Conservation (phyloP, 2,329 filamentous ascomycete species). For the Penicillium occitanis region DNA sequence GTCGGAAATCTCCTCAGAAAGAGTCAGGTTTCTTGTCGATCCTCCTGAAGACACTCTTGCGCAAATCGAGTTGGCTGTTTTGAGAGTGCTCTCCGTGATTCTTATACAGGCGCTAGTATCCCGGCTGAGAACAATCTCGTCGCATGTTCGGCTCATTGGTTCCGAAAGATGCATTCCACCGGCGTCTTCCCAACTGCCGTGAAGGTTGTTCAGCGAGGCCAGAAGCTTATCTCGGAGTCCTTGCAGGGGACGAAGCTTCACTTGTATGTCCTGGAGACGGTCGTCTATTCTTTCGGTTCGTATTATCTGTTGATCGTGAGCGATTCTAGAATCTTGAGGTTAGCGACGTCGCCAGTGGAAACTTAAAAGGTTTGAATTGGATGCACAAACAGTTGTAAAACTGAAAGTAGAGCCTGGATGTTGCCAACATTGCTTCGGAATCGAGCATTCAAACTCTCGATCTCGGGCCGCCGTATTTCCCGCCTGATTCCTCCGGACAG, state of each 20-base stretch:
- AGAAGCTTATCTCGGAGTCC: neutral
- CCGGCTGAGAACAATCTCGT: conserved; percentile 4
- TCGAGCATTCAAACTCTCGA: conserved; percentile 5
- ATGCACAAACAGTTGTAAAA: conserved; percentile 3
- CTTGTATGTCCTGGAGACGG: conserved; percentile 1
- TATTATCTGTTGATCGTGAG: neutral
- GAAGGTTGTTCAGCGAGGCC: neutral
- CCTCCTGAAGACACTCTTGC: neutral
- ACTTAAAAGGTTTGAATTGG: neutral
- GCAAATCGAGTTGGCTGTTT: neutral
- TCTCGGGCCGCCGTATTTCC: conserved; percentile 9
- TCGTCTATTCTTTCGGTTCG: neutral
- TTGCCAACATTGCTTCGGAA: conserved; percentile 9
- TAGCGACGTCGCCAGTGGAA: neutral
- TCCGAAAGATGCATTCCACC: neutral
- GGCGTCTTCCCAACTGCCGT: neutral
- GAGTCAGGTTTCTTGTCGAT: neutral
- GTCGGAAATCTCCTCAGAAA: neutral
- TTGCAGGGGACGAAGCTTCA: neutral
- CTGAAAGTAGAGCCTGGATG: conserved; percentile 6
- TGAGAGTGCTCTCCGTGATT: neutral
- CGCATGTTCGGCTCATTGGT: neutral
- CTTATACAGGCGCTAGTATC: neutral
- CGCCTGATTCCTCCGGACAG: neutral
- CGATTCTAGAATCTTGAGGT: neutral